Conservation (phyloP, 2,329 filamentous ascomycete genomes). For the Fusarium sublunatum region DNA sequence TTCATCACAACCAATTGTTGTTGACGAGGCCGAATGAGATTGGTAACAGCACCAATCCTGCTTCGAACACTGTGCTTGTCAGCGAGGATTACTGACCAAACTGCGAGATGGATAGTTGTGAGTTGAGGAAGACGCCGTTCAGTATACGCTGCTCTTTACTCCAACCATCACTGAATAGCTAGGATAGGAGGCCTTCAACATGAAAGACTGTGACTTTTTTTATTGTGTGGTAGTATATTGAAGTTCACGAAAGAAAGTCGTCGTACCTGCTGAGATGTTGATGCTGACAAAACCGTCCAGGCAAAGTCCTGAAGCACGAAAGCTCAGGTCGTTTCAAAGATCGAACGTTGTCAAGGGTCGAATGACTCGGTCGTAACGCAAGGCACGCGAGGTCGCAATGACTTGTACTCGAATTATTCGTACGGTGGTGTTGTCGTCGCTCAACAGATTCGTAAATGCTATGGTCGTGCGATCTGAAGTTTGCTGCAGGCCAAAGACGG, state of each 20-base stretch:
- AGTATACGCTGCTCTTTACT: neutral
- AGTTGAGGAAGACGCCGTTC: neutral
- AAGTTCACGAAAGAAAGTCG: neutral
- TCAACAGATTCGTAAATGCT: constrained; percentile 31
- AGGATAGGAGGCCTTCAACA: neutral
- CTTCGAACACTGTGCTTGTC: constrained; percentile 22
- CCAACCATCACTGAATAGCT: neutral
- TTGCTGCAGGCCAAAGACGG: constrained; percentile 41
- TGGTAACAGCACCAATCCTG: constrained; percentile 25
- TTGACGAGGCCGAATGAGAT: constrained; percentile 20
- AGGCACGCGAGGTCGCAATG: constrained; percentile 11
- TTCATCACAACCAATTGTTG: constrained; percentile 34
- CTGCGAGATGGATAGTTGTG: neutral
- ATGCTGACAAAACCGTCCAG: constrained; percentile 4
- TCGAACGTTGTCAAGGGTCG: constrained; percentile 1
- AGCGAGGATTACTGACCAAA: constrained; percentile 13
- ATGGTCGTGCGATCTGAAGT: constrained; percentile 35
- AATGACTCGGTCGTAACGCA: constrained; percentile 17
- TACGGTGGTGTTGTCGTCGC: constrained; percentile 17
- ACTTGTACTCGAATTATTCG: constrained; percentile 28
- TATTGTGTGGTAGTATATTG: neutral
- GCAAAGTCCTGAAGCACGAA: constrained; percentile 1
- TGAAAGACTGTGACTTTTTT: neutral
- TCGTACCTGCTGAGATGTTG: constrained; percentile 38
- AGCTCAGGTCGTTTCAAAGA: constrained; percentile 18